Conservation (phyloP, 257 asterid genomes). For the Petunia axillaris region DNA sequence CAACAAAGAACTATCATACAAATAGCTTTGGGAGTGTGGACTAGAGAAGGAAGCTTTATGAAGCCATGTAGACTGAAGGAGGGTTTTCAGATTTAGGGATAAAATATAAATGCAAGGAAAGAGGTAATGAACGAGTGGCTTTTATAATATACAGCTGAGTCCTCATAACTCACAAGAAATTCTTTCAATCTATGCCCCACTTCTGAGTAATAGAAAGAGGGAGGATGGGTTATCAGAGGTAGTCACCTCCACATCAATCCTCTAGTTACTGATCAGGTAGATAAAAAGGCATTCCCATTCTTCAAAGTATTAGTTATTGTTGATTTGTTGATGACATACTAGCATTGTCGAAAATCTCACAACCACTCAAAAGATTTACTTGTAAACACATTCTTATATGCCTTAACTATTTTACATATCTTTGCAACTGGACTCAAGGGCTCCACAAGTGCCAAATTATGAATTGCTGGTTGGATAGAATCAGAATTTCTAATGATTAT, state of each 20-base stretch:
- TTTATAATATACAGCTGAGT: too few species aligned
- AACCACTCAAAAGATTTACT: background rate
- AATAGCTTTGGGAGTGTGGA: too few species aligned
- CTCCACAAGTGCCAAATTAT: constrained; percentile 16
- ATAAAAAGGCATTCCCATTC: background rate
- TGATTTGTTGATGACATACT: constrained; percentile 9
- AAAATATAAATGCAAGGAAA: too few species aligned
- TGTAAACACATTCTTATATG: background rate
- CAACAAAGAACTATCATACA: too few species aligned
- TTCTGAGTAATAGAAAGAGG: background rate
- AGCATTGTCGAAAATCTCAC: background rate
- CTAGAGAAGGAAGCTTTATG: too few species aligned
- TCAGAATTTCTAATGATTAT: constrained; percentile 26
- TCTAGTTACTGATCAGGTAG: constrained; percentile 9
- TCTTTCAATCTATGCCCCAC: background rate
- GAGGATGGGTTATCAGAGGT: background rate
- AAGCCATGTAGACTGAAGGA: too few species aligned
- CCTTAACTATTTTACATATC: background rate
- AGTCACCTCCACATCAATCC: background rate
- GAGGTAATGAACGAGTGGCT: too few species aligned
- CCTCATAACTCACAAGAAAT: too few species aligned
- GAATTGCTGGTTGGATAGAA: constrained; percentile 9
- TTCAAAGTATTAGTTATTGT: background rate
- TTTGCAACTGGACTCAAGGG: constrained; percentile 9
- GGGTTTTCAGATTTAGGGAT: too few species aligned